Base-by-base conservation (phyloP, 495 filamentous ascomycete genomes). In the Xylaria telfairii region DNA sequence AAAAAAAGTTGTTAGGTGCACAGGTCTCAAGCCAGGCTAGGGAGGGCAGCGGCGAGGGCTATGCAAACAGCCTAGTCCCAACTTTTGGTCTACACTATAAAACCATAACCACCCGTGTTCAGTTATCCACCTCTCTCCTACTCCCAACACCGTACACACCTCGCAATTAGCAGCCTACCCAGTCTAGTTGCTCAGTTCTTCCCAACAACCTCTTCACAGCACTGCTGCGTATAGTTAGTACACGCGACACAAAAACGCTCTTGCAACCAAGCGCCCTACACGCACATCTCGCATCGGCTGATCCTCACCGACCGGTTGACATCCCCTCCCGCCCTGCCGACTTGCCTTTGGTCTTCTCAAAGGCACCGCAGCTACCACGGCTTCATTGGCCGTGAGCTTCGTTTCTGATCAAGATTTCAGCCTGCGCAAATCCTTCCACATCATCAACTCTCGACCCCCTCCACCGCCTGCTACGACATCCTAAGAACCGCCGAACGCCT, bases 371-470 rank as follows among this genome's bases (percentile, higher is more conserved):
- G 70, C 80, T 86, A 92, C 77, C 82, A 95, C 92, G 92, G 92
- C 91, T 90, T 81, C 81, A 77, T 79, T 80, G 86, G 90, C 90
- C 89, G 87, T 87, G 64, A 80, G 79, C 69, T 81, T 86, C 70
- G 84, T 90, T 75, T 90, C 86, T 83, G 88, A 93, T 86, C 92
- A 95, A 92, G 88, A 94, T 96, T 93, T 84, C 83, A 83, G 84
- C 81, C 79, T 84, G 75, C 82, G 82, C 72, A 81, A 86, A 81
- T 82, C 83, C 70, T 83, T 91, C 88, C 93, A 92, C 81, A 88
- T 92, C 83, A 85, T 86, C 85, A 86, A 86, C 84, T 81, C 80
- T 64, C 73, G 83, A 73, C 88, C 86, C 72, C 81, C 85, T 75
- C 85, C 89, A 80, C 81, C 80, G 71, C 81, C 83, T 79, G 81